These are phyloP conservation scores for Talaromyces pinophilus DNA, from an alignment of 2,329 filamentous ascomycete genomes.

Conservation along the genomic window DNA sequence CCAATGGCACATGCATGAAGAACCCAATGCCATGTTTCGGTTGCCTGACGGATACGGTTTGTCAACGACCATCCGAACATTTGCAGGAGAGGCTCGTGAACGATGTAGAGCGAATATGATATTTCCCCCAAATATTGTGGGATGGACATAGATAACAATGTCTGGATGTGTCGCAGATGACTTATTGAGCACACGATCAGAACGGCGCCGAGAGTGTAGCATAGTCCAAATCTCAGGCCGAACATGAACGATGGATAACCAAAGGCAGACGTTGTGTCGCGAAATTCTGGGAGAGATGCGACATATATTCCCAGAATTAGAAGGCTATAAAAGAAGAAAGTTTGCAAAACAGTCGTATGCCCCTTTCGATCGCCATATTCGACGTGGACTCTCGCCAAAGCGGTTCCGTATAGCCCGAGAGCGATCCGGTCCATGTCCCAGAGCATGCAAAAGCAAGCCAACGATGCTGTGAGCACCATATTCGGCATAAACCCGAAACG, in stretches of 20 bases:
- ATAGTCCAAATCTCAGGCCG: neutral
- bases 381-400: neutral
- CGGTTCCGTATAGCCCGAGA: neutral
- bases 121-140: neutral
- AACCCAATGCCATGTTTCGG: neutral
- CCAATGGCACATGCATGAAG: neutral
- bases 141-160: neutral
- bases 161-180: neutral
- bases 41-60: neutral
- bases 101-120: neutral
- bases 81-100: neutral
- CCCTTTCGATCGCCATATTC: neutral
- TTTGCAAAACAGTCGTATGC: neutral
- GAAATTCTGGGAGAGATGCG: neutral
- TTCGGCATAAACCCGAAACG: neutral
- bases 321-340: neutral
- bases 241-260: neutral
- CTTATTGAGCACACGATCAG: neutral
- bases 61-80: neutral
- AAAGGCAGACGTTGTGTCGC: neutral
- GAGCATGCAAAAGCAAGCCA: neutral
- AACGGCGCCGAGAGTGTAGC: neutral
- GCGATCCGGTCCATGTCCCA: neutral
- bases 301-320: neutral
- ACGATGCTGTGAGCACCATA: neutral